Percentiles rank a stretch among this genome's conserved stretches.
Evolutionary conservation across 75 land plant genomes (phyloP).

Genomic region (Selaginella tamariscina): DNA sequence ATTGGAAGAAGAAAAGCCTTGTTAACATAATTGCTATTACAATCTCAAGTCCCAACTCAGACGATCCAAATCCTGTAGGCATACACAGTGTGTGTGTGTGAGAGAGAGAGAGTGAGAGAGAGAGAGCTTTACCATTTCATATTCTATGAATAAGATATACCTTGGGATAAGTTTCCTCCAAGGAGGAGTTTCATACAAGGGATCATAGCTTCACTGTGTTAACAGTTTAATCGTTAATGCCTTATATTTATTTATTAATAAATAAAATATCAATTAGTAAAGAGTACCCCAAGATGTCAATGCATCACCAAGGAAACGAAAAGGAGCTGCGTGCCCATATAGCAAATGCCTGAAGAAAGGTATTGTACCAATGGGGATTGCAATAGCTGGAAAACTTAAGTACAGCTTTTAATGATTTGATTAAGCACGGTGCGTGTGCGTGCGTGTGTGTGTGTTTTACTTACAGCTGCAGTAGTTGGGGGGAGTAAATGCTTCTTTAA

Average conservation of each 20-base stretch:
- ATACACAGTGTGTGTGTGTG: too few species aligned
- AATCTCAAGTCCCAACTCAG: conserved; percentile 18
- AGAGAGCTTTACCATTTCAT: too few species aligned
- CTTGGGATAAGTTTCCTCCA: conserved; percentile 24
- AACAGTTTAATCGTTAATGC: not conserved
- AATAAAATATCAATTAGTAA: not conserved
- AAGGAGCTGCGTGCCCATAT: conserved; percentile 49
- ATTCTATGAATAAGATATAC: too few species aligned
- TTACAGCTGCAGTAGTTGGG: conserved; percentile 20
- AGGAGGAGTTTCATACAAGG: conserved; percentile 22
- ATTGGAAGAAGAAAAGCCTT: conserved; percentile 43
- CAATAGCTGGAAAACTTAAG: not conserved
- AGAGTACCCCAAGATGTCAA: conserved; percentile 44
- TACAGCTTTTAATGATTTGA: too few species aligned
- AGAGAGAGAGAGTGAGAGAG: too few species aligned
- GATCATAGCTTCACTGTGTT: conserved; percentile 15
- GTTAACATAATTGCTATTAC: conserved; percentile 34
- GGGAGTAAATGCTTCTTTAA: conserved; percentile 14
- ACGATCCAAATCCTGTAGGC: conserved; percentile 12
- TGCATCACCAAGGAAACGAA: conserved; percentile 50
- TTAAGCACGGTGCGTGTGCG: not conserved
- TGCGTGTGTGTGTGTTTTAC: not conserved
- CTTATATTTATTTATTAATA: not conserved
- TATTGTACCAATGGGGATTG: conserved; percentile 35
- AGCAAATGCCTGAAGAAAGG: conserved; percentile 39